A percentile compares a stretch with the other conserved stretches of the same genome.
Conservation (phyloP, 768 basidiomycete genomes). For the Hygrophoropsis aurantiaca region DNA sequence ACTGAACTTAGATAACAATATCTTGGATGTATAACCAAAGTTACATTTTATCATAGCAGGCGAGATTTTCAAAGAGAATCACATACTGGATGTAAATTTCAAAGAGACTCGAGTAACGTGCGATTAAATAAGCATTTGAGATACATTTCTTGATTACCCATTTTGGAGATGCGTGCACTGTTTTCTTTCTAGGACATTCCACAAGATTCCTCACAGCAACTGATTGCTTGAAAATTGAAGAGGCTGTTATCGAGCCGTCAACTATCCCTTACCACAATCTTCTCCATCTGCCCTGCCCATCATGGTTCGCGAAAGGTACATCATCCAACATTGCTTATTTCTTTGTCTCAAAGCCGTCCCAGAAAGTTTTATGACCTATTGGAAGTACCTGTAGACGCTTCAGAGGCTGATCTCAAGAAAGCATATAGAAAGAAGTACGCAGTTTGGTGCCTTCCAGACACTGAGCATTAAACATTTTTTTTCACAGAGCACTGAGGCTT, state of each 20-base stretch:
- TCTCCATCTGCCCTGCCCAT: constrained; percentile 11
- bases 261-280: constrained; percentile 10
- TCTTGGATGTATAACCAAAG: no score
- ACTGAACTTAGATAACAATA: no score
- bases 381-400: constrained; percentile 76
- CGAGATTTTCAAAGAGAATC: not conserved
- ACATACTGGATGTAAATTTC: not conserved
- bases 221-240: constrained; percentile 21
- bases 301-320: constrained; percentile 76
- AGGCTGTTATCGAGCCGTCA: constrained; percentile 10
- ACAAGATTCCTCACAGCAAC: constrained; percentile 27
- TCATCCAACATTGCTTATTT: constrained; percentile 12
- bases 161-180: no score
- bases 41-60: not conserved
- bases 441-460: not conserved
- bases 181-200: constrained; percentile 36
- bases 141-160: no score
- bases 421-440: constrained; percentile 90
- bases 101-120: not conserved
- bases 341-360: constrained; percentile 8
- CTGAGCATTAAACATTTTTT: constrained; percentile 7
- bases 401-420: constrained; percentile 88
- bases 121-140: no score
- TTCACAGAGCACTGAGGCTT: constrained; percentile 69
- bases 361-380: constrained; percentile 94